Evolutionary conservation across 202 grass and related monocot species (phyloP).

Genomic region (Carex arenaria): DNA sequence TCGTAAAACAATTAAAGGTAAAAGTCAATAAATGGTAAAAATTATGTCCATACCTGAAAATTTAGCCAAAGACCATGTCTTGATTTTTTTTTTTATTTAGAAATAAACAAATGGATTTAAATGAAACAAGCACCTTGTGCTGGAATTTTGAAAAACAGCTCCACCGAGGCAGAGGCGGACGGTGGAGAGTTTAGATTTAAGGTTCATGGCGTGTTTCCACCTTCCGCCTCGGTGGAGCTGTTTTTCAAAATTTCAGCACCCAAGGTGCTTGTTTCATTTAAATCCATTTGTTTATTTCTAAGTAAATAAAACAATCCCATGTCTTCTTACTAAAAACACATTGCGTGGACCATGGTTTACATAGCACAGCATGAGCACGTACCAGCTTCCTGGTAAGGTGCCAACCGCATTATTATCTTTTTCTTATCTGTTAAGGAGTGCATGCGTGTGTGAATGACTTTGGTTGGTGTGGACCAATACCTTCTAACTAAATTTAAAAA

Average conservation of each 20-base stretch:
- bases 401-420: not conserved
- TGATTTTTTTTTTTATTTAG: no score
- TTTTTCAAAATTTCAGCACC: no score
- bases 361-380: not conserved
- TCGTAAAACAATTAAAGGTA: not conserved
- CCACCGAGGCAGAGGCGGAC: no score
- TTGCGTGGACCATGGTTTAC: not conserved
- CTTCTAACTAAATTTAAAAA: not conserved
- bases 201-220: no score
- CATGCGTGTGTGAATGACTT: not conserved
- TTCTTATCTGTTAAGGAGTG: not conserved
- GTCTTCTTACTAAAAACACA: not conserved
- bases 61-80: not conserved
- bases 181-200: no score
- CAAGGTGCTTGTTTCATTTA: no score
- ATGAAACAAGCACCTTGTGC: no score
- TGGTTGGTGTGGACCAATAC: not conserved
- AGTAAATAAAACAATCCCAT: no score
- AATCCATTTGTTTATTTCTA: no score
- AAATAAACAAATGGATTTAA: no score
- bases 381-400: not conserved
- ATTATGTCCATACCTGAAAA: not conserved
- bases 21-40: constrained; percentile 11
- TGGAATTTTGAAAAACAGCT: no score
- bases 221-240: no score